phyloP scores from a whole-genome alignment of 768 basidiomycete genomes.

The Russula lepida region DNA sequence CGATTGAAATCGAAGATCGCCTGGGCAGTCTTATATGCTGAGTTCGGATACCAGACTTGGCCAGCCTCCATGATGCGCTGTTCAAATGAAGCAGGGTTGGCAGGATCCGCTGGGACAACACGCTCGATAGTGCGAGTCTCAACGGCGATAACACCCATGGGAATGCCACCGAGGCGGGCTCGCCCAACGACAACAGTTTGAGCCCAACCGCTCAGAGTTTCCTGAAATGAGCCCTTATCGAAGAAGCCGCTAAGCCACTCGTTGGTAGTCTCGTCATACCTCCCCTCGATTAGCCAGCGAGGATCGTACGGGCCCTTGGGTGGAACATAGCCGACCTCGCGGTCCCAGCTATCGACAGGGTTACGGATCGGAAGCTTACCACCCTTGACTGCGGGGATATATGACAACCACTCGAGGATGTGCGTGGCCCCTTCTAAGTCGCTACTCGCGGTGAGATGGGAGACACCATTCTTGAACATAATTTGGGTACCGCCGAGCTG shows the following conservation, averaged over 20 bases:
- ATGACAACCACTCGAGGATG: constrained; percentile 92
- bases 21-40: constrained; percentile 98
- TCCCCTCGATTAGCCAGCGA: constrained; percentile 96
- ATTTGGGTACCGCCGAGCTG: constrained; percentile 99
- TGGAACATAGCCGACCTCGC: constrained; percentile 80
- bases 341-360: constrained; percentile 78
- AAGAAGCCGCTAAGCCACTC: constrained; percentile 89
- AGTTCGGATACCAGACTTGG: constrained; percentile 99
- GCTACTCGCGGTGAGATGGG: constrained; percentile 89
- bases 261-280: constrained; percentile 69
- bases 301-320: constrained; percentile 96
- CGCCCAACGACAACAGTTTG: constrained; percentile 98
- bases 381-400: constrained; percentile 78
- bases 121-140: constrained; percentile 97
- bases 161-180: constrained; percentile 92
- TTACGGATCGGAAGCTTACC: constrained; percentile 72
- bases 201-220: constrained; percentile 97
- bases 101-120: constrained; percentile 93
- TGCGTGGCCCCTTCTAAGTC: constrained; percentile 93
- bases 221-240: constrained; percentile 96
- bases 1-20: constrained; percentile 99
- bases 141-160: constrained; percentile 96
- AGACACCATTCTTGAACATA: constrained; percentile 99
- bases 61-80: constrained; percentile 99
- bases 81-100: constrained; percentile 93